Conservation (phyloP, 2,329 filamentous ascomycete genomes). For the Trematosphaeria pertusa region DNA sequence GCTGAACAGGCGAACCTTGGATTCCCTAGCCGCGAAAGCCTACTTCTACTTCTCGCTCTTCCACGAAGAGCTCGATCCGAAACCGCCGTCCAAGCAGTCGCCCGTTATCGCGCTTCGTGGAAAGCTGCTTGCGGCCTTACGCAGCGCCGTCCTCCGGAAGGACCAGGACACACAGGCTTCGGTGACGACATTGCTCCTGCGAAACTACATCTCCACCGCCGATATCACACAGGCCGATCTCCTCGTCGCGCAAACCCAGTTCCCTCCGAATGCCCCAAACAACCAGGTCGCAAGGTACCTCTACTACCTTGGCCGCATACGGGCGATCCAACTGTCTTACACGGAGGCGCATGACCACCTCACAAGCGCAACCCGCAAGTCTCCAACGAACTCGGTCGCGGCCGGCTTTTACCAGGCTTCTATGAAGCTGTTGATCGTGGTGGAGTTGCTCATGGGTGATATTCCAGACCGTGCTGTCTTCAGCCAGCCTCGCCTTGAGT, state of each 20-base stretch:
- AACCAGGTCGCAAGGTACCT: constrained; percentile 98
- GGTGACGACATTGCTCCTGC: constrained; percentile 90
- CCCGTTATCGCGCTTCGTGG: constrained; percentile 87
- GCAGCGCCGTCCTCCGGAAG: constrained; percentile 95
- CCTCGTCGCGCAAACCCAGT: constrained; percentile 92
- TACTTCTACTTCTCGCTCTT: constrained; percentile 99
- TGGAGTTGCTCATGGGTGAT: constrained; percentile 97
- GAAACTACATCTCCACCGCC: constrained; percentile 94
- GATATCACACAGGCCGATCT: constrained; percentile 97
- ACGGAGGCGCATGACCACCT: constrained; percentile 96
- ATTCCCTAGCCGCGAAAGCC: constrained; percentile 91
- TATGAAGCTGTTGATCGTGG: constrained; percentile 94
- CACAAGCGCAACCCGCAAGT: constrained; percentile 91
- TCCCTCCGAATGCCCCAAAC: constrained; percentile 92
- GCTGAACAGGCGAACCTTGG: constrained; percentile 90
- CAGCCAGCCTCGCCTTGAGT: constrained; percentile 85
- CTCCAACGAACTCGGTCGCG: constrained; percentile 86
- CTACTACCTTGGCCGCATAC: constrained; percentile 96
- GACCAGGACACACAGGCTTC: constrained; percentile 97
- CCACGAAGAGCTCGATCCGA: constrained; percentile 86
- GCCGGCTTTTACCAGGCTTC: constrained; percentile 95
- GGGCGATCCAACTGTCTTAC: constrained; percentile 94
- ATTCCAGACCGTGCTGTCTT: constrained; percentile 96
- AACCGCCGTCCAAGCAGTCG: constrained; percentile 87
- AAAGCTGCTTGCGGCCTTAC: constrained; percentile 82